Conservation (phyloP, 345 rosid species). For the Sonneratia alba region DNA sequence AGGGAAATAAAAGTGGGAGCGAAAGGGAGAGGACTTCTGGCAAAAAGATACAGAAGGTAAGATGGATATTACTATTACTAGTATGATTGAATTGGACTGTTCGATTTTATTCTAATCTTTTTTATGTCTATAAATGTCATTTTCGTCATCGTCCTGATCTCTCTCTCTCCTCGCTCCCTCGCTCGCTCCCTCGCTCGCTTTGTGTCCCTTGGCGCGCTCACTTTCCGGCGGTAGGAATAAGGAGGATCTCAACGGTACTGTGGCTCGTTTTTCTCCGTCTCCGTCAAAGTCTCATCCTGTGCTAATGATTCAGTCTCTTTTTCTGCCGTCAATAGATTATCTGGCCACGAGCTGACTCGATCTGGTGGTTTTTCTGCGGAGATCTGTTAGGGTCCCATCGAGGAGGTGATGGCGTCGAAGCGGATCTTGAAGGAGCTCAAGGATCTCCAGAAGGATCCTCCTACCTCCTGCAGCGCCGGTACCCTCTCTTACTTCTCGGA, state of each 20-base stretch:
- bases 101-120: neutral
- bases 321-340: neutral
- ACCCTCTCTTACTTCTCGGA: neutral
- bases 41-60: too few relatives aligned
- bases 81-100: neutral
- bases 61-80: neutral
- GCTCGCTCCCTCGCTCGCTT: too few relatives aligned
- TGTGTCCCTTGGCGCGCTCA: neutral
- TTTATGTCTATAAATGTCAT: neutral
- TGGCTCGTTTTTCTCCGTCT: neutral
- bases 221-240: neutral
- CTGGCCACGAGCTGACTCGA: conserved; percentile 10
- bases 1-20: too few relatives aligned
- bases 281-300: neutral
- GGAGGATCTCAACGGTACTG: neutral
- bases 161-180: neutral
- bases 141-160: neutral
- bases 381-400: conserved; percentile 9
- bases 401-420: conserved; percentile 54
- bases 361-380: conserved; percentile 21
- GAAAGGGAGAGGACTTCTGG: too few relatives aligned
- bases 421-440: conserved; percentile 85
- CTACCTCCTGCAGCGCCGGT: conserved; percentile 86
- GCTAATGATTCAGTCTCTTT: neutral
- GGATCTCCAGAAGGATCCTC: conserved; percentile 86